phyloP scores from a whole-genome alignment of 2,329 filamentous ascomycete species.

The Pyrenochaeta sp. region DNA sequence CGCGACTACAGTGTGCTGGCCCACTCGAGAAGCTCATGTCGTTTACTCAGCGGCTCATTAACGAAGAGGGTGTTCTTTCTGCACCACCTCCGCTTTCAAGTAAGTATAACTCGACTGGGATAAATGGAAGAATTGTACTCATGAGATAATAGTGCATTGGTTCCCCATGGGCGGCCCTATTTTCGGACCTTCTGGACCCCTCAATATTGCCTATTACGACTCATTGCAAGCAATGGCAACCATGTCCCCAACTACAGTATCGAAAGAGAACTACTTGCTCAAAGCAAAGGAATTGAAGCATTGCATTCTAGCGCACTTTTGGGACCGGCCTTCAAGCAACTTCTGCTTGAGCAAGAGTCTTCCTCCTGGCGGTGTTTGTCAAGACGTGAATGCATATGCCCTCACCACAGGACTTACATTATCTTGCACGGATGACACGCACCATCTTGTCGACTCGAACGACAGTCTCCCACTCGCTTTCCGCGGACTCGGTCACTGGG shows the following conservation, averaged over 20 bases:
- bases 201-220: constrained; percentile 16
- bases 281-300: constrained; percentile 3
- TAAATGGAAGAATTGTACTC: not conserved
- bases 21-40: constrained; percentile 3
- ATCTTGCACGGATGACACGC: constrained; percentile 1
- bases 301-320: constrained; percentile 3
- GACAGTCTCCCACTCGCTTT: constrained; percentile 7
- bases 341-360: constrained; percentile 3
- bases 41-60: constrained; percentile 1
- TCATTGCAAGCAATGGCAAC: constrained; percentile 8
- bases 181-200: constrained; percentile 9
- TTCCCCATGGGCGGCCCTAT: constrained; percentile 16
- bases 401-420: constrained; percentile 1
- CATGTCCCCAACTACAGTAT: not conserved
- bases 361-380: constrained; percentile 8
- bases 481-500: constrained; percentile 11
- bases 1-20: not conserved
- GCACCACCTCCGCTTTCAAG: constrained; percentile 11
- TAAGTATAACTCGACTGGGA: not conserved
- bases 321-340: constrained; percentile 1
- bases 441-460: constrained; percentile 3
- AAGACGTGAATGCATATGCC: constrained; percentile 12
- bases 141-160: constrained; percentile 8
- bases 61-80: constrained; percentile 2
- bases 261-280: not conserved